These are phyloP conservation scores for Ilyonectria mors-panacis DNA, from an alignment of 2,329 filamentous ascomycete genomes.

Conservation along the genomic window DNA sequence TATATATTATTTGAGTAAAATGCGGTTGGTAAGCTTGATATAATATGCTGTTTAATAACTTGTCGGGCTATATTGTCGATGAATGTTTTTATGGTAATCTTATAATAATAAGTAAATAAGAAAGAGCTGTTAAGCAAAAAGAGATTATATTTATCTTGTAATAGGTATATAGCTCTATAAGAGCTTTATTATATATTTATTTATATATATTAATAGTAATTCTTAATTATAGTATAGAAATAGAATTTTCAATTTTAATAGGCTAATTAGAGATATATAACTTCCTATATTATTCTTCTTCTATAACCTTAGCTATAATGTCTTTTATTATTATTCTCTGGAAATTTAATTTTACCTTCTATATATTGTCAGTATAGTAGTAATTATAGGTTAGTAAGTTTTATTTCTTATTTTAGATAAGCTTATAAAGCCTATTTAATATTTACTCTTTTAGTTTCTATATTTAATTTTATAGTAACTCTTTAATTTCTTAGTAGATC, in stretches of 20 bases:
- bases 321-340: constrained; percentile 24
- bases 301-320: constrained; percentile 9
- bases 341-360: constrained; percentile 26
- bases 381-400: constrained; percentile 40
- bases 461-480: constrained; percentile 25
- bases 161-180: constrained; percentile 39
- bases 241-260: constrained; percentile 23
- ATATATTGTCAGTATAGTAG: constrained; percentile 34
- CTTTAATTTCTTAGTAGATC: constrained; percentile 9
- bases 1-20: no score
- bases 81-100: no score
- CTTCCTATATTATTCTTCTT: constrained; percentile 18
- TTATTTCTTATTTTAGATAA: constrained; percentile 27
- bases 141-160: constrained; percentile 39
- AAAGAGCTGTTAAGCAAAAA: no score
- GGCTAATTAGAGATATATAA: constrained; percentile 22
- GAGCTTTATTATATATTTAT: constrained; percentile 38
- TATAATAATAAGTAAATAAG: no score
- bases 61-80: no score
- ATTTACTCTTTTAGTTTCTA: constrained; percentile 18
- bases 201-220: constrained; percentile 37
- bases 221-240: constrained; percentile 19
- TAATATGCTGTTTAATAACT: no score
- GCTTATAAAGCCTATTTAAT: constrained; percentile 26
- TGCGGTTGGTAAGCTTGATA: no score